Conservation (phyloP, 805 yeast species). For the Myxozyma melibiosi region DNA sequence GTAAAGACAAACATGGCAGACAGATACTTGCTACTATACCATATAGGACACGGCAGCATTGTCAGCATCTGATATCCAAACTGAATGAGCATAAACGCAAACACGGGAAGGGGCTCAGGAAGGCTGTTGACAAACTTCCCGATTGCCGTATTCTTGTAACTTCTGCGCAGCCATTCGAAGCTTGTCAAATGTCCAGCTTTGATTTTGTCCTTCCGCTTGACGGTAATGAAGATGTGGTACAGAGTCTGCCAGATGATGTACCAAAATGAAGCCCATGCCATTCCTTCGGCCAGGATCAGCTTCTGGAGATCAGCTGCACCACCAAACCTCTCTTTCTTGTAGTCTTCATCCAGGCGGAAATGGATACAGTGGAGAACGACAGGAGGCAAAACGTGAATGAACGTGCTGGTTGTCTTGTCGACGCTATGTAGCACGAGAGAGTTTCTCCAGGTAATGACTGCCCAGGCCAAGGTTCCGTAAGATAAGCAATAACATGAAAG, state of each 20-base stretch:
- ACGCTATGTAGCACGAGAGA: slow-evolving; percentile 88
- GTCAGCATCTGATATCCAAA: slow-evolving; percentile 83
- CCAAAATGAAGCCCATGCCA: slow-evolving; percentile 75
- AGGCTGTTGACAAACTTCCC: slow-evolving; percentile 79
- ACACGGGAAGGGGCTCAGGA: slow-evolving; percentile 83
- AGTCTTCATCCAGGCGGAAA: slow-evolving; percentile 48
- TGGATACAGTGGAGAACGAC: slow-evolving; percentile 84
- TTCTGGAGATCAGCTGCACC: slow-evolving; percentile 71
- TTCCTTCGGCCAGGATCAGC: slow-evolving; percentile 73
- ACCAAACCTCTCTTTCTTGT: slow-evolving; percentile 63
- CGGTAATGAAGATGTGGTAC: slow-evolving; percentile 90
- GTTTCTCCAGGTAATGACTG: slow-evolving; percentile 94
- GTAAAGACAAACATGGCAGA: slow-evolving; percentile 67
- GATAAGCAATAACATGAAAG: slow-evolving; percentile 83
- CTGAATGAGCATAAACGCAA: slow-evolving; percentile 84
- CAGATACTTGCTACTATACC: slow-evolving; percentile 70
- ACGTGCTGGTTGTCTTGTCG: slow-evolving; percentile 88
- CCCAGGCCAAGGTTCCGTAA: slow-evolving; percentile 88
- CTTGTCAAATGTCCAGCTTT: slow-evolving; percentile 85
- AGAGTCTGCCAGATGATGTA: slow-evolving; percentile 87
- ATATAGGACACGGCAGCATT: slow-evolving; percentile 87
- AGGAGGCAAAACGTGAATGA: slow-evolving; percentile 91
- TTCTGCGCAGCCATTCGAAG: slow-evolving; percentile 76
- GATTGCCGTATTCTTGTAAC: slow-evolving; percentile 62
- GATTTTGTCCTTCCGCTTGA: slow-evolving; percentile 75